Evolutionary conservation across 2,329 filamentous ascomycete species (phyloP).

Genomic region (Penicillium sp.): DNA sequence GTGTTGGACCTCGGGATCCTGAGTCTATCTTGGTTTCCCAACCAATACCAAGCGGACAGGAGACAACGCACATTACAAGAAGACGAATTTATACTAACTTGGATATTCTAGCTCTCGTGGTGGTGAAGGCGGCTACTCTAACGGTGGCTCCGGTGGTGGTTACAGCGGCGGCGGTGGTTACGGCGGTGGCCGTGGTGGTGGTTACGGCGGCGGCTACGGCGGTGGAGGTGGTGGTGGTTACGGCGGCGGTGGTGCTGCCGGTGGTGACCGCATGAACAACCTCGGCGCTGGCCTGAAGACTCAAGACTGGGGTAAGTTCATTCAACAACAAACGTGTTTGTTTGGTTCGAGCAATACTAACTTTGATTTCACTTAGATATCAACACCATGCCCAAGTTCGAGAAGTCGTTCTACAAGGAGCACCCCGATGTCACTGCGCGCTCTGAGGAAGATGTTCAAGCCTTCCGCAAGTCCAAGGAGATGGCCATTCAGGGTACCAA

Average conservation of each 20-base stretch:
- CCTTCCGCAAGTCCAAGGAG: conserved; percentile 79
- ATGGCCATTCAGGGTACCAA: conserved; percentile 78
- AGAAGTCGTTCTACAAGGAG: conserved; percentile 99
- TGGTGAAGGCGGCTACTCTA: conserved; percentile 52
- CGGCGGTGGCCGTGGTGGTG: conserved; percentile 34
- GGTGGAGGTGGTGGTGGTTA: conserved; percentile 36
- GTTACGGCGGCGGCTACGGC: conserved; percentile 33
- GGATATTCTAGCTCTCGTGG: conserved; percentile 31
- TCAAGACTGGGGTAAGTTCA: conserved; percentile 77
- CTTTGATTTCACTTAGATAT: conserved; percentile 58
- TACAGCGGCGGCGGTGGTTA: conserved; percentile 45
- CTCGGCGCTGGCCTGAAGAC: conserved; percentile 84
- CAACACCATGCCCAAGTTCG: conserved; percentile 82
- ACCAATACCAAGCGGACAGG: neutral
- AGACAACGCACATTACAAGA: neutral
- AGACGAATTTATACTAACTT: conserved; percentile 11
- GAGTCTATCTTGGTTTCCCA: neutral
- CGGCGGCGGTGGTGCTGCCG: conserved; percentile 56
- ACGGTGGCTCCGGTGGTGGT: conserved; percentile 29
- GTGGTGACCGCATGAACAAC: conserved; percentile 90
- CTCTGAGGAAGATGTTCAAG: conserved; percentile 75
- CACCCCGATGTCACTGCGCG: conserved; percentile 73
- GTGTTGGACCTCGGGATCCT: neutral
- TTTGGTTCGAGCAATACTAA: conserved; percentile 24
- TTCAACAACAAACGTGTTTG: neutral